Evolutionary conservation across 768 basidiomycete genomes (phyloP), one percentile per base, ranked within the genome.

Genomic region (Leccinellum luteum): DNA sequence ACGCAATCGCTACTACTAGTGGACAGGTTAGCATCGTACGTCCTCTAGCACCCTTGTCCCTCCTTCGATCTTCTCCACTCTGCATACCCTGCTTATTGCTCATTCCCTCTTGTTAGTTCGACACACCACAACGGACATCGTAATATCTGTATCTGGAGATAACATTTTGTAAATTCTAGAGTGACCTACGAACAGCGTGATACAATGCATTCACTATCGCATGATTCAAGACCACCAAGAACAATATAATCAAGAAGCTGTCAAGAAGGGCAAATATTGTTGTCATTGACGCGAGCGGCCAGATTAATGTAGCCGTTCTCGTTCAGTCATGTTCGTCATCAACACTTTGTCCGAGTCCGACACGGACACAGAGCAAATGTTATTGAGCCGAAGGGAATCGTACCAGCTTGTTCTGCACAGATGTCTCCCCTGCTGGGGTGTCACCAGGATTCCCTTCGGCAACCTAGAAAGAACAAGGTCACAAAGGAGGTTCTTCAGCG

Each of bases 301-400:
- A 53, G 25, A 25, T n/a, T n/a, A 49, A 30, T 17, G 34, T 17
- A 28, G 8, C 21, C 30, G 32, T 21, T 54, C 54, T 48, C 34
- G 23, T 51, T 28, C 17, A 2, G 27, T 19, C 31, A 12, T 31
- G 19, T 4, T 52, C 32, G n/a, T 59, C 7, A 15, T 35, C 34
- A 35, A 34, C 3, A 41, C 17, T 25, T 25, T 25, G 59, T 51
- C 19, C 47, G n/a, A 53, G 44, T 59, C 48, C 54, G 43, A 35
- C 19, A 6, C 3, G 55, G 61, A 63, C 58, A 9, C 12, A 17
- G 9, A 49, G 58, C 66, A 52, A 58, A 58, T 71, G 75, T 75
- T 69, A 76, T 75, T 78, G 69, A 50, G 57, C 30, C 0, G 67
- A 54, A 55, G 75, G 73, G 67, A 78, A 76, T 58, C 64, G 73